phyloP scores from a whole-genome alignment of 2,329 filamentous ascomycete genomes.

The Tothia fuscella region DNA sequence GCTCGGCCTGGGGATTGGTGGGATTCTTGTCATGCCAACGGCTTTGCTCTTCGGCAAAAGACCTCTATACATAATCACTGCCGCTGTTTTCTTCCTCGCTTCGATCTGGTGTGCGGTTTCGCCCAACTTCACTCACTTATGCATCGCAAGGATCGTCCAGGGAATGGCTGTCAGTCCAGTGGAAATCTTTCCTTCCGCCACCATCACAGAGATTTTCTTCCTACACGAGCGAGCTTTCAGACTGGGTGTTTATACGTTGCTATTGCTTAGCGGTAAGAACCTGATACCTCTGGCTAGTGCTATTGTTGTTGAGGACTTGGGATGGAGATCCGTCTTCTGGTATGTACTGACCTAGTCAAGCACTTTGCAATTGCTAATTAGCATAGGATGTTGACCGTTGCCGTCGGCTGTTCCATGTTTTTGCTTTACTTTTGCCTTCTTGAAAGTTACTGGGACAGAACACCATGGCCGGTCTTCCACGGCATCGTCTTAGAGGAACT shows the following conservation, averaged over 20 bases:
- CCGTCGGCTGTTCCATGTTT: background rate
- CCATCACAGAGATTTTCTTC: constrained; percentile 22
- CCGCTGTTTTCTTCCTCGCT: constrained; percentile 62
- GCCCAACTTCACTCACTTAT: constrained; percentile 64
- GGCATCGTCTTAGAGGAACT: too few relatives aligned
- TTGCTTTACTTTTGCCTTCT: constrained; percentile 1
- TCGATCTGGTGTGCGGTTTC: constrained; percentile 81
- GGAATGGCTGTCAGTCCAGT: constrained; percentile 81
- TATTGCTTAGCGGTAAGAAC: constrained; percentile 1
- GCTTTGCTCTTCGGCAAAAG: constrained; percentile 5
- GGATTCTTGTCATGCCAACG: constrained; percentile 3
- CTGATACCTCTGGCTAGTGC: background rate
- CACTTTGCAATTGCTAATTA: constrained; percentile 19
- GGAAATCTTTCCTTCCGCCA: constrained; percentile 78
- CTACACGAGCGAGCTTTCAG: constrained; percentile 6
- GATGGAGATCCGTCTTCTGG: constrained; percentile 7
- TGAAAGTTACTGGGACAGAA: constrained; percentile 68
- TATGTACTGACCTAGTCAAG: constrained; percentile 31
- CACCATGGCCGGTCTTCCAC: constrained; percentile 43
- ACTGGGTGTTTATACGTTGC: constrained; percentile 2
- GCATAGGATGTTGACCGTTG: constrained; percentile 43
- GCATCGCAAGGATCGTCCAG: constrained; percentile 74
- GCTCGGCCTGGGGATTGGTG: constrained; percentile 37
- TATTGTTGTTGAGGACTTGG: background rate
- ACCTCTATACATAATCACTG: constrained; percentile 26